Conservation (phyloP, 176 grass and related monocot genomes). For the Otatea glauca region DNA sequence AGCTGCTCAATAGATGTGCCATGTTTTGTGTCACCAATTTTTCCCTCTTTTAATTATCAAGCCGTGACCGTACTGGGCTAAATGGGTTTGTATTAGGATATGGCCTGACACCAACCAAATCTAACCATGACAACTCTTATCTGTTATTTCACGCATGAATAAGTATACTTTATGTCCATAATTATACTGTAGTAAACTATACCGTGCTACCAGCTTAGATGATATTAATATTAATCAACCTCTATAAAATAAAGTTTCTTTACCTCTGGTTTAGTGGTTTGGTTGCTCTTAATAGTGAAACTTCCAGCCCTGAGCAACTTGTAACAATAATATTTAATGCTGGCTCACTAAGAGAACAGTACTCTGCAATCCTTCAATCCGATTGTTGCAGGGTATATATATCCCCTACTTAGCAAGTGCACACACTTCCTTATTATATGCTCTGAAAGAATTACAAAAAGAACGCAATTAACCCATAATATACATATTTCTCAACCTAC, state of each 20-base stretch:
- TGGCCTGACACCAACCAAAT: no score
- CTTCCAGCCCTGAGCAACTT: neutral
- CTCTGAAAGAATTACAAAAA: neutral
- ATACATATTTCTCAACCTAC: neutral
- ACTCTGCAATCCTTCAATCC: neutral
- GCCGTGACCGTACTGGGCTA: no score
- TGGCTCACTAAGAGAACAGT: neutral
- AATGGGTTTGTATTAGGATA: no score
- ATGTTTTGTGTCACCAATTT: no score
- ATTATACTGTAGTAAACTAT: neutral
- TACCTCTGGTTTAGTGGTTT: conserved; percentile 14
- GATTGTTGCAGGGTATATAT: neutral
- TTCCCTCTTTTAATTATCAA: no score
- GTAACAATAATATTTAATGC: neutral
- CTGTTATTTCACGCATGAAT: neutral
- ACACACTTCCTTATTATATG: neutral
- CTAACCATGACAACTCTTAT: no score
- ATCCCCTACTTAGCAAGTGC: no score
- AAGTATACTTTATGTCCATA: neutral
- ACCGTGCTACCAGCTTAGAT: neutral
- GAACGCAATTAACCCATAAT: no score
- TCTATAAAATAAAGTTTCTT: neutral
- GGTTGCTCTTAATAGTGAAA: neutral
- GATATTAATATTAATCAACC: neutral
- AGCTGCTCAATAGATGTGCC: no score